These are phyloP conservation scores for Arthrinium puccinioides DNA, from an alignment of 2,329 filamentous ascomycete species.

Conservation along the genomic window DNA sequence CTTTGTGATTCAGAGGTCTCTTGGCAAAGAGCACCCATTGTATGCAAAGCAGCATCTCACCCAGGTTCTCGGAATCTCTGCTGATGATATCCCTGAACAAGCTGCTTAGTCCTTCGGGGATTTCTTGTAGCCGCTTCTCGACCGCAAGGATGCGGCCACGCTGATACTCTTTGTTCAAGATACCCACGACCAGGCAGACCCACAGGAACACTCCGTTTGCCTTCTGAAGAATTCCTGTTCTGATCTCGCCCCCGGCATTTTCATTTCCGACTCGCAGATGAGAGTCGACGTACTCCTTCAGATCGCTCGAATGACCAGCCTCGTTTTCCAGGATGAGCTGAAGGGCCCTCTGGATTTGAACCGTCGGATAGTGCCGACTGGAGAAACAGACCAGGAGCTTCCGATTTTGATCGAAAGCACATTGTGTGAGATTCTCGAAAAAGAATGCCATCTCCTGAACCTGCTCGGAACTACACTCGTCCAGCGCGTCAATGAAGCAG, in stretches of 20 bases:
- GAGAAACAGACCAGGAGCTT: slow-evolving; percentile 33
- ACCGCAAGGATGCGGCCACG: slow-evolving; percentile 18
- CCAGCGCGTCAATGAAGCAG: slow-evolving; percentile 29
- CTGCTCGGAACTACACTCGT: slow-evolving; percentile 38
- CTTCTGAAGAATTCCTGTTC: background rate
- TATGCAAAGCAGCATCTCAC: slow-evolving; percentile 36
- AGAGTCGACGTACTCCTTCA: background rate
- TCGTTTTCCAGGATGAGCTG: slow-evolving; percentile 26
- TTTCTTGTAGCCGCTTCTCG: slow-evolving; percentile 19
- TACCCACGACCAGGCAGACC: slow-evolving; percentile 20
- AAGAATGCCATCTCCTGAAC: slow-evolving; percentile 34
- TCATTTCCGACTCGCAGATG: too few species aligned
- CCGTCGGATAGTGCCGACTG: slow-evolving; percentile 25
- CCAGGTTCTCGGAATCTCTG: slow-evolving; percentile 33
- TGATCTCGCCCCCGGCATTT: background rate
- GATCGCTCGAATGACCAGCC: slow-evolving; percentile 15
- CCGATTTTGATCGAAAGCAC: slow-evolving; percentile 6
- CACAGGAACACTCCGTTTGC: background rate
- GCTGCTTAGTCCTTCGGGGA: slow-evolving; percentile 31
- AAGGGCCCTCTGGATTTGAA: slow-evolving; percentile 22
- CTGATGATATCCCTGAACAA: slow-evolving; percentile 45
- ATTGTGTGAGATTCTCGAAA: slow-evolving; percentile 29
- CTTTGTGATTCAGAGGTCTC: slow-evolving; percentile 29
- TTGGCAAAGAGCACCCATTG: slow-evolving; percentile 46
- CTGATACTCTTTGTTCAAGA: slow-evolving; percentile 27